Base-by-base conservation (phyloP, 164 flowering plant genomes). In the Akebia trifoliata region DNA sequence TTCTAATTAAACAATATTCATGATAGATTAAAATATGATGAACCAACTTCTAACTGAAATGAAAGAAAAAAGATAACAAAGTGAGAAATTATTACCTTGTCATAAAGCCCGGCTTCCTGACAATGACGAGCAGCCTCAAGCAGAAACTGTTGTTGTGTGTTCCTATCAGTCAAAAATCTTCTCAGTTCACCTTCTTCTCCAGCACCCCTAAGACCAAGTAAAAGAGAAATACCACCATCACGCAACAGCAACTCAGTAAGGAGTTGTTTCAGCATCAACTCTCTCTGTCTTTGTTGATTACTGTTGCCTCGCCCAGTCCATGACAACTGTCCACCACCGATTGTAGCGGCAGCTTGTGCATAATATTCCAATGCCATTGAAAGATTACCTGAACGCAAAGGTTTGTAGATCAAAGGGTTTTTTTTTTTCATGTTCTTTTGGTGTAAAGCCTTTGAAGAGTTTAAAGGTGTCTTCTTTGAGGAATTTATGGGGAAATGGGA, bases 321-420 rank as follows among this genome's bases (percentile, higher is more conserved):
- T 50, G 98, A 89, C 59, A 80, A 38, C 61, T 79, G 86, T 50
- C 97, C 99, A 60, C 99, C 99, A 66, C 97, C 99, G 55, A 87
- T 77, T 32, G 92, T 83, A 50, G 96, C 92, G 65, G 96, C 95
- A 68, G 99, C 92, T 72, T 93, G 99, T 32, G 85, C 94, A 79
- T 80, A 93, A 64, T 93, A 93, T 60, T 93, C 99, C 69, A 93
- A 55, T 60, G 94, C 81, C 76, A 77, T 71, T 22, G 80, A 59
- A 53, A 87, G 84, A 66, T 87, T 62, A 45, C 86, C 97, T 26
- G 71, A 60, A 25, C 85, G 87, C 40, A 83, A 67, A n/a, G n/a
- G n/a, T n/a, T n/a, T n/a, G n/a, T n/a, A n/a, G n/a, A n/a, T n/a
- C n/a, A n/a, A n/a, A n/a, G n/a, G n/a, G n/a, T n/a, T n/a, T n/a